Evolutionary conservation across 2,329 filamentous ascomycete genomes (phyloP).

Genomic region (Pseudocercospora fijiensis): DNA sequence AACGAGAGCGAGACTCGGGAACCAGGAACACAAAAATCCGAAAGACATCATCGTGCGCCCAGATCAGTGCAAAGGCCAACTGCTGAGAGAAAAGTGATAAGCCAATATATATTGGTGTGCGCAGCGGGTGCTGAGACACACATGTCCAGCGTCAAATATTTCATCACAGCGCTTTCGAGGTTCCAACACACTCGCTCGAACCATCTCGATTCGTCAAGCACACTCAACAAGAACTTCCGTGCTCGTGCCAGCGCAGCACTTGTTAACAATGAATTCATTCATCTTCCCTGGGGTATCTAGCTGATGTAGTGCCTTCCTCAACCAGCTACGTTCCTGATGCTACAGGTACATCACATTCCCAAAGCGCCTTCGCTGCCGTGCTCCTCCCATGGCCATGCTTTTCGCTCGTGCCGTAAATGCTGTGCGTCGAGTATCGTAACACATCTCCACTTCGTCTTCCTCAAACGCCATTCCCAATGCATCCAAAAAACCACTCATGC

Average conservation of each 20-base stretch:
- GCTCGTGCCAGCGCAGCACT: too few relatives aligned
- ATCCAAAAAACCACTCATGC: conserved; percentile 51
- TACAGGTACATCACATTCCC: not conserved
- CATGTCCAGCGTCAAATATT: too few relatives aligned
- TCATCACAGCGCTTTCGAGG: too few relatives aligned
- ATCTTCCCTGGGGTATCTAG: not conserved
- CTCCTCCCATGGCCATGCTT: not conserved
- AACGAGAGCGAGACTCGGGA: not conserved
- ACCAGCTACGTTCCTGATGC: not conserved
- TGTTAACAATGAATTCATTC: not conserved
- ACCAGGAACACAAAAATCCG: not conserved
- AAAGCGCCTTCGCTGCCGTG: conserved; percentile 4
- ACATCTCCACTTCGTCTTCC: not conserved
- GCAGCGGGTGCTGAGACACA: too few relatives aligned
- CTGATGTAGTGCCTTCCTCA: not conserved
- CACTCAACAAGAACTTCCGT: not conserved
- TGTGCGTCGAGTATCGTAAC: not conserved
- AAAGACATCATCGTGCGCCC: not conserved
- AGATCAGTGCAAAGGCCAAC: too few relatives aligned
- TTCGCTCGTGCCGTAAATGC: not conserved
- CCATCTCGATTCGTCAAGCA: not conserved
- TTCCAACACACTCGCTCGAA: not conserved
- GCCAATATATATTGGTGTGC: too few relatives aligned
- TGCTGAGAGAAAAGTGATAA: too few relatives aligned
- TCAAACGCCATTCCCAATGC: not conserved